phyloP scores from a whole-genome alignment of 1,284 basidiomycete genomes.

The Neolentinus lepideus region DNA sequence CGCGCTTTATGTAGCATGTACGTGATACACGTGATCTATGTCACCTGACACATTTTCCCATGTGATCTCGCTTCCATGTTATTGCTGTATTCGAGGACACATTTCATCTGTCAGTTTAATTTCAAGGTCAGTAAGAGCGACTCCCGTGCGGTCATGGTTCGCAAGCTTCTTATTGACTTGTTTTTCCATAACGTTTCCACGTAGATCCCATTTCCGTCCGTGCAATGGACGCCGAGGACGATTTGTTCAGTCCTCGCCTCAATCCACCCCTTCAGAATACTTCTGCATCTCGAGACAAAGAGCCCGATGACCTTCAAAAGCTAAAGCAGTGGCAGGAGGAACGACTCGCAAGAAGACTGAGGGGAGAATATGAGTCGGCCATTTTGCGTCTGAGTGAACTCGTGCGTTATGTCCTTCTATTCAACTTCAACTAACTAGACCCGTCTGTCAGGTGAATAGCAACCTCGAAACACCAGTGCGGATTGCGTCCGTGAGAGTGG shows the following conservation, averaged over 20 bases:
- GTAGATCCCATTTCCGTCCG: no score
- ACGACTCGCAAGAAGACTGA: conserved; percentile 57
- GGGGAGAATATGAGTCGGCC: conserved; percentile 74
- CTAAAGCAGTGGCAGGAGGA: conserved; percentile 64
- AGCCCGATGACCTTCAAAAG: conserved; percentile 47
- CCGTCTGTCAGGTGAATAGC: conserved; percentile 44
- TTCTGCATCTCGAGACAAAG: conserved; percentile 41
- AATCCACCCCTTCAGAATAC: not conserved
- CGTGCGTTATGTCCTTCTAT: conserved; percentile 33
- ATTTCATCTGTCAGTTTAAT: no score
- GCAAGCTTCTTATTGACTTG: no score
- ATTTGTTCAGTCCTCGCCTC: not conserved
- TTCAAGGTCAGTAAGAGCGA: no score
- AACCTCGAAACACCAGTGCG: conserved; percentile 55
- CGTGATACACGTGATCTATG: no score
- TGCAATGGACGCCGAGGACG: not conserved
- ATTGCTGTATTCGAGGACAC: no score
- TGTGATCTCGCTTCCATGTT: no score
- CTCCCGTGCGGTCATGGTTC: no score
- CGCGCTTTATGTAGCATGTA: no score
- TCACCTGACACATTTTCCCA: no score
- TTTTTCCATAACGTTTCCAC: no score
- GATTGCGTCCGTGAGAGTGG: conserved; percentile 73
- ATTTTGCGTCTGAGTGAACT: conserved; percentile 63
- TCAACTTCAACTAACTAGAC: conserved; percentile 3